Evolutionary conservation across 2,329 filamentous ascomycete genomes (phyloP).

Genomic region (Fusarium miscanthi): DNA sequence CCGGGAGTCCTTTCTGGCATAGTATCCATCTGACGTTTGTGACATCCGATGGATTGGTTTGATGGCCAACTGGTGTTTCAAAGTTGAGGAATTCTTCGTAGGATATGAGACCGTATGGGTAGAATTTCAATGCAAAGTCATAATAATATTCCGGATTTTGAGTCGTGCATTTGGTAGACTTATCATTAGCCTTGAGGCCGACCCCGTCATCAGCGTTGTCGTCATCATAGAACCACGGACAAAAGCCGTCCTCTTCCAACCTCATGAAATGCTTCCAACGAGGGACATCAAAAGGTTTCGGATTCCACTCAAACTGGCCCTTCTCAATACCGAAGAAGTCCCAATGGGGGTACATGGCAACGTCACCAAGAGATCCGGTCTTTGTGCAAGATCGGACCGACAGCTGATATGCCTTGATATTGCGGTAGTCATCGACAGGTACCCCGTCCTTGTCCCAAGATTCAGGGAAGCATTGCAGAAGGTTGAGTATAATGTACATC

Average conservation of each 20-base stretch:
- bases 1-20: not conserved
- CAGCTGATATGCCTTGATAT: not conserved
- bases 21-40: not conserved
- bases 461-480: not conserved
- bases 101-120: constrained; percentile 17
- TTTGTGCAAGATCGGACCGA: not conserved
- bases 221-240: no score
- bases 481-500: constrained; percentile 5
- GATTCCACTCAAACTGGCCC: not conserved
- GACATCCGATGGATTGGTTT: not conserved
- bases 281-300: accelerated
- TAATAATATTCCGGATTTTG: no score
- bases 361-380: not conserved
- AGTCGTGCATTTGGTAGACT: no score
- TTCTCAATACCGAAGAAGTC: constrained; percentile 6
- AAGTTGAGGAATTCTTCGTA: constrained; percentile 11
- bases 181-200: no score
- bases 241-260: no score
- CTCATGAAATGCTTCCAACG: not conserved
- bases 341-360: not conserved
- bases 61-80: not conserved
- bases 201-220: no score
- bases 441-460: not conserved
- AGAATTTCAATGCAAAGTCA: not conserved
- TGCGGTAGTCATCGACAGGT: not conserved